Base-by-base conservation (phyloP, 1,139 yeast genomes). In the Candida anutae region DNA sequence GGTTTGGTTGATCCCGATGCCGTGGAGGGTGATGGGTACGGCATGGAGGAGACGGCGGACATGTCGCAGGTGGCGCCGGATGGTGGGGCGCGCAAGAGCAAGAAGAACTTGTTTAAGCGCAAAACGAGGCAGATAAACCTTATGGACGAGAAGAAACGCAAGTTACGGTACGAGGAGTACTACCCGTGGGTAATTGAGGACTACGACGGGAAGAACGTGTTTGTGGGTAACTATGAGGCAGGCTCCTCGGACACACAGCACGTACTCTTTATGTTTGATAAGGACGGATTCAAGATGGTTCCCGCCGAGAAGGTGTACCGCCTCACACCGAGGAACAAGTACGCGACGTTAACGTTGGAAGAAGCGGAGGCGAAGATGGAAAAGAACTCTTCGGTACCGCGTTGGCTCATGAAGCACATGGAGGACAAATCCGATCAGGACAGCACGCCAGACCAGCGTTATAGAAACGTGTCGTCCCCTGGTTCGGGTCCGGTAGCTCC, bases 141-240 rank as follows among this genome's bases (percentile, higher is more conserved):
- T 13, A 74, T 83, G 50, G 84, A 84, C 45, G 96, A 87, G 42
- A 74, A 72, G 8, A 88, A 85, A 36, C 70, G 93, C 36, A 80
- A 75, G 47, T 59, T 90, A 38, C 68, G 97, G 45, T 90, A 88
- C 49, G 98, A 90, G 55, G 98, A 90, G 55, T 85, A 80, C 49
- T 88, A 84, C 44, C 98, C 98, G 0, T 90, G 98, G 98, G 94
- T 93, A 13, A 64, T 93, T 67, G 96, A 88, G 57, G 98, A 93
- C 56, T 88, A 83, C 52, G 95, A 85, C 43, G 95, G 95, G 31
- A 70, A 75, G 36, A 88, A 90, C 50, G 93, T 94, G 1, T 90
- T 84, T 80, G 96, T 88, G 14, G 96, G 98, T 20, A 82, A 81
- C 43, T 88, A 84, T 55, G 98, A 90, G 58, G 98, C 97, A 1